These are phyloP conservation scores for Penicillium coffeae DNA, from an alignment of 495 filamentous ascomycete genomes.

Conservation along the genomic window DNA sequence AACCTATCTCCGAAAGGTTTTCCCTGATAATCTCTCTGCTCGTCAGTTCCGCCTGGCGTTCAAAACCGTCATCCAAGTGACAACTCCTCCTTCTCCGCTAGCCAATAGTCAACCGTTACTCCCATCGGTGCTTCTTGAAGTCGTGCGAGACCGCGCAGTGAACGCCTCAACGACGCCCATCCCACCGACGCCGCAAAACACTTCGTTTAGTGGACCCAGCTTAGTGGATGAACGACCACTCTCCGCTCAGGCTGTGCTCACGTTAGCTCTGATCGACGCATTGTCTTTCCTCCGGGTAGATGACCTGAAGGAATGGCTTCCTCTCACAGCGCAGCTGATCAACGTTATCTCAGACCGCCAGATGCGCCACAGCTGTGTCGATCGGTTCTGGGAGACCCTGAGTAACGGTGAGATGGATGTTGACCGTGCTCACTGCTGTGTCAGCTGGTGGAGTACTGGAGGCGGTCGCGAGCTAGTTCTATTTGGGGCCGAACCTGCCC, in stretches of 20 bases:
- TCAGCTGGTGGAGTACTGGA: constrained; percentile 80
- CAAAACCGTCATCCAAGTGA: constrained; percentile 80
- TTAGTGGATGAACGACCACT: constrained; percentile 37
- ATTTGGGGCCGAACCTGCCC: constrained; percentile 43
- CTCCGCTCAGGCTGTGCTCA: constrained; percentile 78
- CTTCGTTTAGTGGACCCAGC: constrained; percentile 18
- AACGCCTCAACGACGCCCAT: constrained; percentile 51
- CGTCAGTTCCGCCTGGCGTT: constrained; percentile 93
- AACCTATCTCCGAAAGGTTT: constrained; percentile 46
- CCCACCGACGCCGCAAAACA: constrained; percentile 28
- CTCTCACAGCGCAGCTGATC: constrained; percentile 65
- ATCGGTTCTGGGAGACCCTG: constrained; percentile 81
- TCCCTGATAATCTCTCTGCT: constrained; percentile 76
- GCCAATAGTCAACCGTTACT: constrained; percentile 69
- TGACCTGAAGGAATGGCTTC: constrained; percentile 73
- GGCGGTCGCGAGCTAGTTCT: constrained; percentile 66
- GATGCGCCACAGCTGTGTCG: constrained; percentile 63
- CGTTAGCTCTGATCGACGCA: constrained; percentile 77
- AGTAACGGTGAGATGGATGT: constrained; percentile 89
- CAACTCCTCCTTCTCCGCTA: constrained; percentile 75
- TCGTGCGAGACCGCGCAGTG: constrained; percentile 65
- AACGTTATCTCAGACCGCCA: constrained; percentile 55
- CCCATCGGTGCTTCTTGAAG: constrained; percentile 74
- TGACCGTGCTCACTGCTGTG: constrained; percentile 72
- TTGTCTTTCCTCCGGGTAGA: constrained; percentile 68